Evolutionary conservation across 768 basidiomycete genomes (phyloP).

Genomic region (Serendipita sp.): DNA sequence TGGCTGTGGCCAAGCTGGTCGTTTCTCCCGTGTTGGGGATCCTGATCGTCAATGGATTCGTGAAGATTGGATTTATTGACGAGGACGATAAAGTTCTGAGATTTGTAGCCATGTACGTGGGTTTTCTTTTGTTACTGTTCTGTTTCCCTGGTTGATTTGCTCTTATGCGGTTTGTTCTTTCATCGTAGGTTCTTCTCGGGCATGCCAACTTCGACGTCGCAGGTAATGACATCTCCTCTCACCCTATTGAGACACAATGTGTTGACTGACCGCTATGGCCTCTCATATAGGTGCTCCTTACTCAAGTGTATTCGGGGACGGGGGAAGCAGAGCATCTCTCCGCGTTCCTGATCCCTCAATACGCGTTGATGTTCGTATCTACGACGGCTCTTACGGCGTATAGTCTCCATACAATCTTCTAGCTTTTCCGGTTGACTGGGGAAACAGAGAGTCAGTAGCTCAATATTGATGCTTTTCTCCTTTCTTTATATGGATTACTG

Average conservation of each 20-base stretch:
- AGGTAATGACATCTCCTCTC: conserved; percentile 22
- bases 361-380: conserved; percentile 25
- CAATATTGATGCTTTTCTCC: too few species aligned
- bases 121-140: too few species aligned
- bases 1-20: conserved; percentile 41
- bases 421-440: background rate
- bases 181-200: conserved; percentile 41
- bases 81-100: conserved; percentile 40
- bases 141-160: too few species aligned
- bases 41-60: conserved; percentile 34
- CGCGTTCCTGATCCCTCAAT: conserved; percentile 47
- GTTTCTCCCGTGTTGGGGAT: conserved; percentile 48
- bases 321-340: conserved; percentile 47
- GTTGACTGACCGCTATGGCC: background rate
- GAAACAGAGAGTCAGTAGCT: too few species aligned
- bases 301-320: conserved; percentile 50
- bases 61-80: conserved; percentile 28
- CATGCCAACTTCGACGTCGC: conserved; percentile 44
- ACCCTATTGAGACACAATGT: background rate
- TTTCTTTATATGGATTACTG: too few species aligned
- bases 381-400: conserved; percentile 27
- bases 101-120: conserved; percentile 57
- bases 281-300: conserved; percentile 36
- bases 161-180: background rate
- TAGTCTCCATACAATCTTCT: conserved; percentile 24